A percentile compares a stretch with the other conserved stretches of the same genome.
These are phyloP conservation scores for Plenodomus tracheiphilus DNA, from an alignment of 2,329 filamentous ascomycete genomes.

Conservation along the genomic window DNA sequence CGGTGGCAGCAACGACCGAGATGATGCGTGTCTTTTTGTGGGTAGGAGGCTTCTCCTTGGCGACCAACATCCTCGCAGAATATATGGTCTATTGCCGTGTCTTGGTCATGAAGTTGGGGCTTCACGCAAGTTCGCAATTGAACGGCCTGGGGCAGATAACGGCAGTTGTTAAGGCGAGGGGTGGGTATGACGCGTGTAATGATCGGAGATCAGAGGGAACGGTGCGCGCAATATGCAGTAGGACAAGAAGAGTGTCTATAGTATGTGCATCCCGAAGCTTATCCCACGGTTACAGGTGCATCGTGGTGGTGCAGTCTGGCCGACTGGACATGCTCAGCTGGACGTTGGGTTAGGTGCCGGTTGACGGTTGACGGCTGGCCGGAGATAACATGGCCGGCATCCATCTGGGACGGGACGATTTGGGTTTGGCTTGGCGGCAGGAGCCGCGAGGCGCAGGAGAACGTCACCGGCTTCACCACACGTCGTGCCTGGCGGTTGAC, in stretches of 20 bases:
- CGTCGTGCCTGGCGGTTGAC: conserved; percentile 16
- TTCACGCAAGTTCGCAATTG: background rate
- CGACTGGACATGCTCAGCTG: background rate
- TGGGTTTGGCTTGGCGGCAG: conserved; percentile 8
- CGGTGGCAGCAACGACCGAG: conserved; percentile 81
- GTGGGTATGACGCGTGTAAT: background rate
- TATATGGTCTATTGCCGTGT: conserved; percentile 16
- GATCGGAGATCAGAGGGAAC: background rate
- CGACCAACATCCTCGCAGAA: conserved; percentile 25
- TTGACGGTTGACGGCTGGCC: conserved; percentile 3
- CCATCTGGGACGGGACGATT: background rate
- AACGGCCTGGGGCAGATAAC: conserved; percentile 8
- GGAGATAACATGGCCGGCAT: conserved; percentile 26
- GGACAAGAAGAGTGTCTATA: background rate
- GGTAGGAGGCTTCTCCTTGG: conserved; percentile 40
- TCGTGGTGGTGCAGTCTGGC: background rate
- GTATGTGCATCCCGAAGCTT: background rate
- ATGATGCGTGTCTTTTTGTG: conserved; percentile 70
- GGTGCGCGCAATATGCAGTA: background rate
- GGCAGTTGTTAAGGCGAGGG: conserved; percentile 6
- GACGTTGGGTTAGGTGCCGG: background rate
- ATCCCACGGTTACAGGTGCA: background rate
- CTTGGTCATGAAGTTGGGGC: conserved; percentile 25
- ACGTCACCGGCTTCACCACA: conserved; percentile 18
- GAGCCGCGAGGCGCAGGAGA: conserved; percentile 16